Evolutionary conservation across 2,329 filamentous ascomycete species (phyloP), one percentile per base, ranked within the genome.

Genomic region (Onygenales sp.): DNA sequence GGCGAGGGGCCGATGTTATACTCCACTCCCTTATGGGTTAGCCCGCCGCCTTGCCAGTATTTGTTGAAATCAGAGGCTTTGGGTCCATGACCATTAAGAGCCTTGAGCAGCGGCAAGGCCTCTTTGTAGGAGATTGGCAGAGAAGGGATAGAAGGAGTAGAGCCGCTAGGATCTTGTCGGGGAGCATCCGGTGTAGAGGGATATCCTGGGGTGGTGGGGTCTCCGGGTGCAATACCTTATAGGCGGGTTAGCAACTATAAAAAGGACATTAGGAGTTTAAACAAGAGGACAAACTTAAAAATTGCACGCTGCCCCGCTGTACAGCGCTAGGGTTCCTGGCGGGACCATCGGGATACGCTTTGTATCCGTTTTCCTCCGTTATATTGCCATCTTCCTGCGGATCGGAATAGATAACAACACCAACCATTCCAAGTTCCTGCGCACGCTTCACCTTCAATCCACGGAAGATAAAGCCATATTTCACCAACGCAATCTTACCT

Each of bases 151-250:
- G 81, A 83, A 0, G 93, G 88, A 35, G 86, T 93, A 6, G 80
- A 79, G 32, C 80, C 75, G 17, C 89, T 77, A 0, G 85, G 82
- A 7, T 89, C 82, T 54, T 83, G 77, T 27, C 92, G 85, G 38
- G 89, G 87, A 27, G 78, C 87, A n/a, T 86, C 92, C 5, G 91
- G 92, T 68, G 92, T 92, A 0, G 90, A 95, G 7, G 92, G 87
- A 64, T 95, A 96, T 9, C 93, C 93, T 14, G 90, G 89, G 0
- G 93, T 97, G 0, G 93, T 95, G 48, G 92, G 92, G 64, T 97
- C 83, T 52, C 82, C 83, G 17, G 82, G 81, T 45, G 76, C 75
- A 41, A 81, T 73, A 58, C 78, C 80, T 82, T 55, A 48, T 45
- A 50, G 35, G 59, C 53, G 39, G 52, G 55, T 62, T 58, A 61